Evolutionary conservation across 305 asterid genomes (phyloP), one percentile per base, ranked within the genome.

Genomic region (Fraxinus sp.): DNA sequence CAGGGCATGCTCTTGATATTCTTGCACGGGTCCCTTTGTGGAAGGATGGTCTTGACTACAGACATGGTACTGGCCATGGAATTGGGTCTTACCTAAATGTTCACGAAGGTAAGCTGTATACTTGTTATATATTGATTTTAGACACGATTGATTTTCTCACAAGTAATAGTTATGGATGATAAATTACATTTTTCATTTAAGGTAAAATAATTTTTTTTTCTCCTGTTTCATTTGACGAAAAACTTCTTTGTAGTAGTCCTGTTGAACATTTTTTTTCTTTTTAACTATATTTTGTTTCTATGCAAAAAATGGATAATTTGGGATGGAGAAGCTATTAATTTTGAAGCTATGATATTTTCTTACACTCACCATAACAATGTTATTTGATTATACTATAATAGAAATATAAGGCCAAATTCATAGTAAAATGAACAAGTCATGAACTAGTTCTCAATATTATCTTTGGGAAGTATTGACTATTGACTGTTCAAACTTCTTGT

Each of bases 61-160:
- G 98, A 87, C 99, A 96, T 83, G 99, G 99, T 70, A 96, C 99
- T 81, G 99, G 99, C 81, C 99, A 96, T 86, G 99, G 99, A 83
- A 92, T 94, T 59, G 99, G 98, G 52, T 92, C 97, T 81, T 94
- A 88, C 92, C 92, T 96, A 80, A 92, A 92, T 90, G 98, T 96
- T 88, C 99, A 96, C 86, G 99, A 96, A 90, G 98, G 99, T 96
- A 85, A 84, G 81, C 78, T 9, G 36, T 37, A 37, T 78, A 13
- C 72, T 14, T 77, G 66, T 79, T n/a, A 33, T 72, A 30, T 32
- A 28, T 68, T 68, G 36, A 66, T 66, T 66, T 66, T 66, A 59
- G 30, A 59, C 70, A 8, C 16, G n/a, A 24, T 66, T 24, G 74
- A 68, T 13, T 68, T 26, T 66, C 35, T 66, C 74, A 4, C 0